These are phyloP conservation scores for Ulmus americana DNA, from an alignment of 331 rosid species.

Conservation along the genomic window DNA sequence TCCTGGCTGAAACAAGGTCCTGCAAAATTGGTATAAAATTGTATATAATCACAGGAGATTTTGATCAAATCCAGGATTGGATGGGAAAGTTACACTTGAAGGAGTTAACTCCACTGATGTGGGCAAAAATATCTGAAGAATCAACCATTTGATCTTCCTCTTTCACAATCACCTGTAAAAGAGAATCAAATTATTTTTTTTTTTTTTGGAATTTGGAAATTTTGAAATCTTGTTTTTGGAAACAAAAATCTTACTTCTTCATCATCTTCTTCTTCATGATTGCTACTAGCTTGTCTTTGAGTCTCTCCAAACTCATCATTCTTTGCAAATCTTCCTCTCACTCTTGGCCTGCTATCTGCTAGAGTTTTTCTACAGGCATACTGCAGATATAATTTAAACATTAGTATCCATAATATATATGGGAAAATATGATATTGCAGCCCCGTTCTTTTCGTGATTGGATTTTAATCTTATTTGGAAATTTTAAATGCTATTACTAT, in stretches of 20 bases:
- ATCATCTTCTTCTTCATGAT: slow-evolving; percentile 82
- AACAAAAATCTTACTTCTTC: slow-evolving; percentile 55
- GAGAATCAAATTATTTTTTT: neutral
- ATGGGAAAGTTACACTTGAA: slow-evolving; percentile 85
- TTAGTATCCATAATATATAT: slow-evolving; percentile 16
- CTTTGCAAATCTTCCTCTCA: slow-evolving; percentile 94
- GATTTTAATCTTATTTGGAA: no score
- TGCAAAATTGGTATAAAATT: slow-evolving; percentile 52
- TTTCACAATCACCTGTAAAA: slow-evolving; percentile 71
- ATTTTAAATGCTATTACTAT: no score
- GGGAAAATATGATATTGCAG: neutral
- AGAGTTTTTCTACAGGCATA: slow-evolving; percentile 97
- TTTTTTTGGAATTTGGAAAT: no score
- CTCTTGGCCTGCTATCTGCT: slow-evolving; percentile 97
- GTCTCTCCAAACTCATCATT: slow-evolving; percentile 80
- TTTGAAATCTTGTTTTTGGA: no score
- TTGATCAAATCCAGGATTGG: slow-evolving; percentile 75
- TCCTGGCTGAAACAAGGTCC: slow-evolving; percentile 54
- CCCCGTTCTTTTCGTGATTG: no score
- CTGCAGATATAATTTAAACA: slow-evolving; percentile 41
- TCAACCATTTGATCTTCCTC: slow-evolving; percentile 91
- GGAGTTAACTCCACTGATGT: slow-evolving; percentile 96
- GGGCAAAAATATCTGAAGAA: slow-evolving; percentile 92
- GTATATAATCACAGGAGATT: slow-evolving; percentile 28
- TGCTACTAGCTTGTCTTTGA: slow-evolving; percentile 53